Conservation (phyloP, 1,139 yeast genomes). For the Candida tetrigidarum region DNA sequence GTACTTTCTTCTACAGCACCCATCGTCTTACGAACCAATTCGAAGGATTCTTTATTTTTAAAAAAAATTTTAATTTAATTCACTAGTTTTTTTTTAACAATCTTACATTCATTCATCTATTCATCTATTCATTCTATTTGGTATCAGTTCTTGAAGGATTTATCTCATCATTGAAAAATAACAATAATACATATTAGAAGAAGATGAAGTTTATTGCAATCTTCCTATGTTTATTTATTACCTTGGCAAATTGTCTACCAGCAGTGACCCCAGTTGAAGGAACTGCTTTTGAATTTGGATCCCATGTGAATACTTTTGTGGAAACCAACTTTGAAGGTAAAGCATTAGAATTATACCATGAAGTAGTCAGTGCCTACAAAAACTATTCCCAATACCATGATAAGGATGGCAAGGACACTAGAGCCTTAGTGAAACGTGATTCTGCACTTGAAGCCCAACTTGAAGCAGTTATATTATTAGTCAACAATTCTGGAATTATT, state of each 20-base stretch:
- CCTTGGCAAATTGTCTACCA: constrained; percentile 2
- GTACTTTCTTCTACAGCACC: constrained; percentile 2
- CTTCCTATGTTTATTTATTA: constrained; percentile 1
- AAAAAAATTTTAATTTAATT: not conserved
- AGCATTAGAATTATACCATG: constrained; percentile 1
- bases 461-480: constrained; percentile 26
- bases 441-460: constrained; percentile 23
- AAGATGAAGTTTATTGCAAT: constrained; percentile 1
- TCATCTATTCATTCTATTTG: no score
- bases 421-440: constrained; percentile 21
- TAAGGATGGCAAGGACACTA: no score
- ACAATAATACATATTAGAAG: no score
- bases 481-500: constrained; percentile 42
- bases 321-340: constrained; percentile 15
- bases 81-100: not conserved
- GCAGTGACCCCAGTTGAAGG: not conserved
- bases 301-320: not conserved
- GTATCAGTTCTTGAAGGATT: no score
- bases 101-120: no score
- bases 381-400: not conserved
- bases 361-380: constrained; percentile 1
- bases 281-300: not conserved
- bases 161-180: no score
- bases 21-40: no score
- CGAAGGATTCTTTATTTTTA: no score